Conservation (phyloP, 768 basidiomycete genomes). For the Rhizopogon vulgaris region DNA sequence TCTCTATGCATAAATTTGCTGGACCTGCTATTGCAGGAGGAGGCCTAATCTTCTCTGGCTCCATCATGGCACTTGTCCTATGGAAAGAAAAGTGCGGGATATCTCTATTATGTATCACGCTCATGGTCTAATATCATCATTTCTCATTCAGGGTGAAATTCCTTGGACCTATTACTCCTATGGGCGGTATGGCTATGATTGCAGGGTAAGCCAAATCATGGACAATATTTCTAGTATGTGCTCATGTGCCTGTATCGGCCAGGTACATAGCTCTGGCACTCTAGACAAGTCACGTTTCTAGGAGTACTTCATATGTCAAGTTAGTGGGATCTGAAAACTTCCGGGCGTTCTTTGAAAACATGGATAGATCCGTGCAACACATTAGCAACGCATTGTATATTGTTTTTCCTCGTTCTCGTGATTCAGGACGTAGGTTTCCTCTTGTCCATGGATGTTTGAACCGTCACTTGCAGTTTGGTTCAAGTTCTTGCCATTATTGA, state of each 20-base stretch:
- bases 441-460: not conserved
- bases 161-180: conserved; percentile 61
- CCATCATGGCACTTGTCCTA: conserved; percentile 51
- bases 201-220: conserved; percentile 45
- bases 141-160: conserved; percentile 33
- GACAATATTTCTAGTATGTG: not conserved
- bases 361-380: not conserved
- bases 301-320: no score
- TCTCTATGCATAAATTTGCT: conserved; percentile 54
- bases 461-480: not conserved
- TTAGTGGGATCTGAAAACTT: no score
- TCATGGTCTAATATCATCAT: conserved; percentile 2
- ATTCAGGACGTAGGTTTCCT: not conserved
- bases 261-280: conserved; percentile 52
- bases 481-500: not conserved
- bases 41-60: conserved; percentile 54
- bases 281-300: conserved; percentile 17
- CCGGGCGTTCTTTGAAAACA: not conserved
- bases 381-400: not conserved
- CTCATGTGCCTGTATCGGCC: conserved; percentile 5
- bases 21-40: conserved; percentile 62
- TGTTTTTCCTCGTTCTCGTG: not conserved
- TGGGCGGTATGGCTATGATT: conserved; percentile 61
- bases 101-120: not conserved
- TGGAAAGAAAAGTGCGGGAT: conserved; percentile 35